phyloP scores from a whole-genome alignment of 257 asterid species.

The Scutellaria galericulata region DNA sequence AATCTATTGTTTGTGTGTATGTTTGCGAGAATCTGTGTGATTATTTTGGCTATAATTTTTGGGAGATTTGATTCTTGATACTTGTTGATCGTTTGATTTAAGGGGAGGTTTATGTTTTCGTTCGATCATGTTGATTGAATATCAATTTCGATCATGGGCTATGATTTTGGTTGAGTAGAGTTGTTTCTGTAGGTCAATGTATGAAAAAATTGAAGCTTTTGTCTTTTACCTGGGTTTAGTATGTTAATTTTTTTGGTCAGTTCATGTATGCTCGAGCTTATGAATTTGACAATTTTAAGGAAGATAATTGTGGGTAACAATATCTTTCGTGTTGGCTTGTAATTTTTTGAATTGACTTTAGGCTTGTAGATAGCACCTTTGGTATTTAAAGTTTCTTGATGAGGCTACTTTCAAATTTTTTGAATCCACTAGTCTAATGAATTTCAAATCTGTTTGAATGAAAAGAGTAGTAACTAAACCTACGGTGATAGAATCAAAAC shows the following conservation, averaged over 20 bases:
- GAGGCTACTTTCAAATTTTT: background rate
- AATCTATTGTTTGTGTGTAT: background rate
- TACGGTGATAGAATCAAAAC: background rate
- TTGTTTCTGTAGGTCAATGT: conserved; percentile 26
- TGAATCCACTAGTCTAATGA: background rate
- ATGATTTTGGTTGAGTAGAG: conserved; percentile 6
- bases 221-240: background rate
- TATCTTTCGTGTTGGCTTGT: conserved; percentile 15
- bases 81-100: conserved; percentile 6
- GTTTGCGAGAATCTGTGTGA: conserved; percentile 4
- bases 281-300: background rate
- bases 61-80: conserved; percentile 8
- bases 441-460: background rate
- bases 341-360: conserved; percentile 13
- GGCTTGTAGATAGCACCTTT: conserved; percentile 10
- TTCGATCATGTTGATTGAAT: conserved; percentile 18
- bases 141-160: conserved; percentile 26
- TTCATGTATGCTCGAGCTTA: conserved; percentile 13
- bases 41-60: conserved; percentile 10
- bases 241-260: background rate
- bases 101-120: background rate
- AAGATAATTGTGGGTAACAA: conserved; percentile 10
- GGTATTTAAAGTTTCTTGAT: background rate
- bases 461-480: conserved; percentile 16
- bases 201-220: background rate